Evolutionary conservation across 1,284 basidiomycete species (phyloP).

Genomic region (Ganoderma meredithae): DNA sequence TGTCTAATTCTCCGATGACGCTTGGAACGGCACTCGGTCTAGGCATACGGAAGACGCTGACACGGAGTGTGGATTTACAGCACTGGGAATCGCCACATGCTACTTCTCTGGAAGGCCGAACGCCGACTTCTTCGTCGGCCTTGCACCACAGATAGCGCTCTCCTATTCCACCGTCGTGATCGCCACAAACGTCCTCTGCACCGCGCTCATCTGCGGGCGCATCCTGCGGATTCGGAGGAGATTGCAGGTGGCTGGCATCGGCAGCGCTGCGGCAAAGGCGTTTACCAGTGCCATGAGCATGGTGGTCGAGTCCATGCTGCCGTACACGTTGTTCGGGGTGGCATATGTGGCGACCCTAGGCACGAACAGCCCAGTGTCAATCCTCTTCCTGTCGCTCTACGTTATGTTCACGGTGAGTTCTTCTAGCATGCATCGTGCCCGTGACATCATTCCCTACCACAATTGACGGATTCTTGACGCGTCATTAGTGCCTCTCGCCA

Average conservation of each 20-base stretch:
- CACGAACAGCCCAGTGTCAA: conserved; percentile 19
- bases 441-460: background rate
- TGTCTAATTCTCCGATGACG: background rate
- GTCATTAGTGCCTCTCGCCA: conserved; percentile 20
- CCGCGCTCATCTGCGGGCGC: conserved; percentile 25
- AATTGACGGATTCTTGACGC: background rate
- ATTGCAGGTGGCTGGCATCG: conserved; percentile 8
- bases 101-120: conserved; percentile 15
- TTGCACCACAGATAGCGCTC: conserved; percentile 4
- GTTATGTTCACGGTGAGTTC: conserved; percentile 31
- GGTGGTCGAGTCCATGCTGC: conserved; percentile 23
- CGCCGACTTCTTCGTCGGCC: conserved; percentile 1
- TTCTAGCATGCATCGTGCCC: background rate
- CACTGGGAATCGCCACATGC: conserved; percentile 23
- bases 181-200: conserved; percentile 19
- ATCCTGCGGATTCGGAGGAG: conserved; percentile 20
- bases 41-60: background rate
- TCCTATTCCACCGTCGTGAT: conserved; percentile 23
- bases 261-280: conserved; percentile 11
- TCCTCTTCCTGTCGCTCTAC: conserved; percentile 26
- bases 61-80: background rate
- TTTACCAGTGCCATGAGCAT: conserved; percentile 24
- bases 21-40: background rate
- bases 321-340: conserved; percentile 25
- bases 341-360: conserved; percentile 25